Conservation (phyloP, 345 rosid genomes). For the Theobroma cacao region DNA sequence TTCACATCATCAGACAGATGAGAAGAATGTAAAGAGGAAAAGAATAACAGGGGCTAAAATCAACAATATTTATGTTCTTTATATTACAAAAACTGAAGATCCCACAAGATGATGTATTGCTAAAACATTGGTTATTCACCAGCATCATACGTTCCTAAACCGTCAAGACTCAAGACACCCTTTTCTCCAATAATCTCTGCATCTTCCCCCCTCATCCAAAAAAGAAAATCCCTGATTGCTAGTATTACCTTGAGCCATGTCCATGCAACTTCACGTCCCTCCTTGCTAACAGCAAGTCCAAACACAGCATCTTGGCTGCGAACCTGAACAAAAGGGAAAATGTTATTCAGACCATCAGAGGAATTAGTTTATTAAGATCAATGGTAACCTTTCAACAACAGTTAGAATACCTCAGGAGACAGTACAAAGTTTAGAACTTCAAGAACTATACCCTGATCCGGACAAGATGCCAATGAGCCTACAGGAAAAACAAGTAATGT, state of each 20-base stretch:
- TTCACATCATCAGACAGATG: not conserved
- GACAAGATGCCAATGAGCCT: conserved; percentile 79
- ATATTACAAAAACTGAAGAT: not conserved
- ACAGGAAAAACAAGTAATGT: conserved; percentile 10
- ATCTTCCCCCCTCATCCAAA: not conserved
- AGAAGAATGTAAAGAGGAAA: not conserved
- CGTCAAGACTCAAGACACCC: not conserved
- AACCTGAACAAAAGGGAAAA: conserved; percentile 40
- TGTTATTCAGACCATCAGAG: not conserved
- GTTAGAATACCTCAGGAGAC: conserved; percentile 64
- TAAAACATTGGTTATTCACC: not conserved
- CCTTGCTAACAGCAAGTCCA: conserved; percentile 67
- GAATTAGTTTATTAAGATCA: not conserved
- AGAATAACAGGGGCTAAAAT: not conserved
- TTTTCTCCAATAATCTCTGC: not conserved
- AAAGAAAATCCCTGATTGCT: not conserved
- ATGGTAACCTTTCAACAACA: not conserved
- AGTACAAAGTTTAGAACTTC: conserved; percentile 74
- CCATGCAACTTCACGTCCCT: conserved; percentile 98
- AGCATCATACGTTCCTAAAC: not conserved
- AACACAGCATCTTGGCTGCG: conserved; percentile 83
- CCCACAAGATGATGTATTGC: not conserved
- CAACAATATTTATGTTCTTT: not conserved
- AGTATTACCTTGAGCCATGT: conserved; percentile 71
- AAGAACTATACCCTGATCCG: conserved; percentile 53